Percentiles rank a stretch among this genome's conserved stretches.
These are phyloP conservation scores for Penicillium fuscoglaucum DNA, from an alignment of 2,329 filamentous ascomycete genomes.

Conservation along the genomic window DNA sequence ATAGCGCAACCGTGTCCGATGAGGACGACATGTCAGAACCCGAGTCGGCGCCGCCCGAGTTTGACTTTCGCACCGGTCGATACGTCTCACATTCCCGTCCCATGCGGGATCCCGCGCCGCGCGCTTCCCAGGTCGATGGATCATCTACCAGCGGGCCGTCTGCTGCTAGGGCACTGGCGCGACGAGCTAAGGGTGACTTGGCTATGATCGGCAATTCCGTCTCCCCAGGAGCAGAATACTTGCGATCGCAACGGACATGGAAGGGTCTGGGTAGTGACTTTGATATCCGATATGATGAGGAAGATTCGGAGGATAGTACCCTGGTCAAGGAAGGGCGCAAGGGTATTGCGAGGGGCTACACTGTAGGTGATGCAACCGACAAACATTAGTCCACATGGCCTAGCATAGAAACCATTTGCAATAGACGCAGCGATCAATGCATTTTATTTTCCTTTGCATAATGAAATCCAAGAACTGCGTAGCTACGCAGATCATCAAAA, in stretches of 20 bases:
- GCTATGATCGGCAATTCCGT: constrained; percentile 78
- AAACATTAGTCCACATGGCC: constrained; percentile 30
- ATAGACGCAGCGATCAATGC: constrained; percentile 8
- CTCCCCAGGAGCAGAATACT: constrained; percentile 88
- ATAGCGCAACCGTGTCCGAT: constrained; percentile 29
- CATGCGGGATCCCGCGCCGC: constrained; percentile 42
- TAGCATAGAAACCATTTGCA: constrained; percentile 7
- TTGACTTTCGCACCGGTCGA: constrained; percentile 83
- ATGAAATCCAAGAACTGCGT: neutral
- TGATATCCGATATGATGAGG: constrained; percentile 59
- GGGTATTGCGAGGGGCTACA: constrained; percentile 87
- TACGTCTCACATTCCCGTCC: constrained; percentile 71
- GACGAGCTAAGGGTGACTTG: constrained; percentile 67
- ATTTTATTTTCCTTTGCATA: constrained; percentile 1
- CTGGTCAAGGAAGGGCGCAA: constrained; percentile 80
- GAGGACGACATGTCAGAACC: constrained; percentile 69
- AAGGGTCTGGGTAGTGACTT: constrained; percentile 89
- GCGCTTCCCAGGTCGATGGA: constrained; percentile 29
- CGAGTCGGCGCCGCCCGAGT: constrained; percentile 74
- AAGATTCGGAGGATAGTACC: constrained; percentile 56
- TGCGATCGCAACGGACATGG: constrained; percentile 84
- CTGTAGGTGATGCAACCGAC: constrained; percentile 61
- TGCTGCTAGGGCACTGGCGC: constrained; percentile 57
- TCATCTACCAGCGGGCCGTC: constrained; percentile 29
- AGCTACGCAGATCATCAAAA: neutral